Base-by-base conservation (phyloP, 1,139 yeast genomes). In the Scheffersomyces stambukii region DNA sequence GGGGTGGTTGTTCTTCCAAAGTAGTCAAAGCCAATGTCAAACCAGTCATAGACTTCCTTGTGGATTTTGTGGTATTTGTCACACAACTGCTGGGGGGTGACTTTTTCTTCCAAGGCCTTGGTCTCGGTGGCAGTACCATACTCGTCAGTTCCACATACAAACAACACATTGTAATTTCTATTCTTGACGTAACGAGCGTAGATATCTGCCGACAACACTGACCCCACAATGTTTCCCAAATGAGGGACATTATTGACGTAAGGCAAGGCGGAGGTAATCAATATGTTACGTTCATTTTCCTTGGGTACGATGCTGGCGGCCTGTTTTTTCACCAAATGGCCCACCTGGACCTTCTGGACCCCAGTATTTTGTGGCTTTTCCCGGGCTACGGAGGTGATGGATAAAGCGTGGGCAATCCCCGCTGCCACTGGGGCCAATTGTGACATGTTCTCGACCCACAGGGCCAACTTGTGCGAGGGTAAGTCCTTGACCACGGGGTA, bases 121-220 rank as follows among this genome's bases (percentile, higher is more conserved):
- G 98, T 93, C 60, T 91, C 99, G 15, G 98, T 91, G 29, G 99
- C 99, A 38, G 99, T 91, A 54, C 99, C 99, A 55, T 91, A 93
- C 61, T 91, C 99, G 55, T 91, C 99, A 21, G 98, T 93, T 61
- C 99, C 99, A 62, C 98, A 88, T 36, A 91, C 63, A 50, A 67
- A 91, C 38, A 91, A 64, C 13, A 95, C 70, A 54, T 89, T 91
- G 64, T 82, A 81, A 57, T 88, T 85, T 64, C 96, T 77, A 43
- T 82, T 79, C 58, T 88, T 89, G 52, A 84, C 77, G 60, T 84
- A 91, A 54, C 98, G 79, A 32, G 97, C 74, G 61, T 76, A 93
- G 40, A 91, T 85, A 64, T 91, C 99, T 19, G 98, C 98, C 36
- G 91, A 78, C 41, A 91, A 71, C 19, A 91, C 97, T 22, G 95